Evolutionary conservation across 1,284 basidiomycete genomes (phyloP), one percentile per base, ranked within the genome.

Genomic region (Microbotryomycetes sp.): DNA sequence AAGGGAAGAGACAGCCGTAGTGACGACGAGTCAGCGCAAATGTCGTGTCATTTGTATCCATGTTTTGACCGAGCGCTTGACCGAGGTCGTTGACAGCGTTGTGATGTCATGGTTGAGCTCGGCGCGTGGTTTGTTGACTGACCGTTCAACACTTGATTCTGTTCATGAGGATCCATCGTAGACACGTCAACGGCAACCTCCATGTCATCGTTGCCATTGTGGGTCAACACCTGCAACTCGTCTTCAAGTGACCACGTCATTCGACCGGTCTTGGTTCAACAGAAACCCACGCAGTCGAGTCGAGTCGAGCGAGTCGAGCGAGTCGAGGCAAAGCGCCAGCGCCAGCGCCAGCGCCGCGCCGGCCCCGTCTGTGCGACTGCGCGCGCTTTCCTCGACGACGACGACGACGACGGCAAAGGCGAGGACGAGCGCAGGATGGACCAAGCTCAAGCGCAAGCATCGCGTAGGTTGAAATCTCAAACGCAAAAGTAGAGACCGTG

Each of bases 141-240:
- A 83, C 83, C 79, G 77, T 85, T 84, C 16, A 87, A 77, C 26
- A 78, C 66, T 15, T 71, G 72, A 53, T 79, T 75, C 58, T 83
- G 74, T 16, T 75, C 73, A 31, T 71, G 72, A n/a, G 78, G 69
- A 60, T 80, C 78, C 70, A 82, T 76, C 12, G 75, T 74, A 19
- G 76, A 78, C 26, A 87, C 78, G 68, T 88, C 84, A 65, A 83
- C 36, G 12, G 36, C 12, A 9, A 42, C 36, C 9, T 42, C 36
- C 36, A 42, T 19, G 36, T 42, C 36, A 12, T 19, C 36, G 19
- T 42, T 42, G 36, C 19, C 36, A 12, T 19, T 19, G 19, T 42
- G 9, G 12, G 36, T 19, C 36, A 42, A 19, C 36, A 9, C 19
- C 12, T 19, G 12, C 12, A 42, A 19, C 36, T 42, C 12, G 36